Conservation (phyloP, 2,329 filamentous ascomycete genomes). For the Teratosphaeria gauchensis region DNA sequence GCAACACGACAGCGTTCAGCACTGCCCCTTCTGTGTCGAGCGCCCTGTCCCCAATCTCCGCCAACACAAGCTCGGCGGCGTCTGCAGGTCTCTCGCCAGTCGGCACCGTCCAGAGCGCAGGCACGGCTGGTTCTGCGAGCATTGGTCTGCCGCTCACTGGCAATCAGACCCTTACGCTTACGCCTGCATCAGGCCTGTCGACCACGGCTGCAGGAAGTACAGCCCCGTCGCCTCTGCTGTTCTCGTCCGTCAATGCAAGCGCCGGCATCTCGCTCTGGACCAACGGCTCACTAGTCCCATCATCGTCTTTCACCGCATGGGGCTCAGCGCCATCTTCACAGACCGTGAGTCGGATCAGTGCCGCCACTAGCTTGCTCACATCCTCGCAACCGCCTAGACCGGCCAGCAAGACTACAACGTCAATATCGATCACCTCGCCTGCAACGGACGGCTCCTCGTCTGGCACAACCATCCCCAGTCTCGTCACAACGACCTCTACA, state of each 20-base stretch:
- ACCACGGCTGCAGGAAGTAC: not conserved
- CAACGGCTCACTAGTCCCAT: not conserved
- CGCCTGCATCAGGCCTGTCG: not conserved
- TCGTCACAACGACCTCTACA: not conserved
- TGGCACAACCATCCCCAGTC: not conserved
- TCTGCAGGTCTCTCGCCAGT: not conserved
- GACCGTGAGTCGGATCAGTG: not conserved
- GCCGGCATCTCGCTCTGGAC: not conserved
- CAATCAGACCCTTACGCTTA: not conserved
- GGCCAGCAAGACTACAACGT: not conserved
- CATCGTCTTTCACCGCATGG: not conserved
- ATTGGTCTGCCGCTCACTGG: not conserved
- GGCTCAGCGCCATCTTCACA: not conserved
- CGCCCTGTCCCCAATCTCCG: not conserved
- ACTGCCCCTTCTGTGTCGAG: not conserved
- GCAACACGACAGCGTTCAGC: not conserved
- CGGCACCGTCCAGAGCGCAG: not conserved
- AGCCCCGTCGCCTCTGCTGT: not conserved
- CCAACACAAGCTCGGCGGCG: not conserved
- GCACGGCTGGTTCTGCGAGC: not conserved
- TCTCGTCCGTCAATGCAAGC: not conserved
- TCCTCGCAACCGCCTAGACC: not conserved
- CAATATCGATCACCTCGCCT: not conserved
- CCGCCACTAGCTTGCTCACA: not conserved
- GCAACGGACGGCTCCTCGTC: not conserved